Conservation (phyloP, 495 filamentous ascomycete genomes). For the Parachaetomium inaequale region DNA sequence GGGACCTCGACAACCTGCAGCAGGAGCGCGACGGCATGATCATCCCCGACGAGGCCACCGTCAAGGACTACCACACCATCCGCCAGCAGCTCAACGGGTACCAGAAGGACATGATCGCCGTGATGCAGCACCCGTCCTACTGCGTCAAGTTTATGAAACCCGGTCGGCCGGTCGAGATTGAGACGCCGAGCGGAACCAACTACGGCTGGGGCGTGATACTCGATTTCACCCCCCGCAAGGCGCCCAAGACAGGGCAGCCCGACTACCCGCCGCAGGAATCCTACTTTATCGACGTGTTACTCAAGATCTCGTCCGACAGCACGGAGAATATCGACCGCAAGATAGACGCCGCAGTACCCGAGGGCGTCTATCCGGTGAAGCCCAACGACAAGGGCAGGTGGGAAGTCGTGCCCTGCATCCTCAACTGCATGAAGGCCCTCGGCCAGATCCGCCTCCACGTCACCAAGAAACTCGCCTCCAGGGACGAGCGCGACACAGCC, state of each 20-base stretch:
- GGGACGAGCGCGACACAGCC: conserved; percentile 59
- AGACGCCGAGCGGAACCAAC: conserved; percentile 62
- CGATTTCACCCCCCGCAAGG: conserved; percentile 59
- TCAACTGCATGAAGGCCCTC: conserved; percentile 77
- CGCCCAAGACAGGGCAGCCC: conserved; percentile 56
- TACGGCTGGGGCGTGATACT: conserved; percentile 93
- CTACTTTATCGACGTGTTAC: conserved; percentile 75
- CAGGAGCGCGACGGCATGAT: conserved; percentile 63
- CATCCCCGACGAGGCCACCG: conserved; percentile 78
- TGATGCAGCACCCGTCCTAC: conserved; percentile 87
- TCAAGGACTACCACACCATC: conserved; percentile 88
- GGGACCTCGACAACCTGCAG: conserved; percentile 71
- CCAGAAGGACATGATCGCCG: conserved; percentile 76
- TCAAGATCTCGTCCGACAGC: conserved; percentile 63
- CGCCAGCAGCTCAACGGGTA: conserved; percentile 77
- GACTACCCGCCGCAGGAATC: conserved; percentile 66
- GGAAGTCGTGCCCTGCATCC: conserved; percentile 79
- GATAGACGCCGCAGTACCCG: conserved; percentile 35
- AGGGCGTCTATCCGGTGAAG: conserved; percentile 26
- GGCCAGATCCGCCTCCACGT: conserved; percentile 74
- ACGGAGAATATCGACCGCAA: conserved; percentile 30
- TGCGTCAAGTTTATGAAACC: conserved; percentile 73
- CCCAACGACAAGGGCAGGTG: conserved; percentile 48
- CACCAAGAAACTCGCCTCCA: conserved; percentile 64
- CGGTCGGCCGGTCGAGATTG: conserved; percentile 80